These are phyloP conservation scores for Candida alai DNA, from an alignment of 805 yeast species.

Conservation along the genomic window DNA sequence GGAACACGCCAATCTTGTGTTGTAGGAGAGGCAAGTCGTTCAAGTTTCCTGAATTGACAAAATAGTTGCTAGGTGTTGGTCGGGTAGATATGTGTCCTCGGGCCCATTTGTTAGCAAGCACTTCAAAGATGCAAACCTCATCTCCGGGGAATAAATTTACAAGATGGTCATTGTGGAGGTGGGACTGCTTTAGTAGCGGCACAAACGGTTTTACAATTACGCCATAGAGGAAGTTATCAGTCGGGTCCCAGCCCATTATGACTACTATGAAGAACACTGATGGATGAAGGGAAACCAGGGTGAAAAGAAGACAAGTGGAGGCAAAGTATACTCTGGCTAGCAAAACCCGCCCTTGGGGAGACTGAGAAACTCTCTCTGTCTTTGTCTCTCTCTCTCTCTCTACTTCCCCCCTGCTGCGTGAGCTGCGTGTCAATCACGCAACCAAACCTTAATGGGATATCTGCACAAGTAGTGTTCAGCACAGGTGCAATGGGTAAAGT, in stretches of 20 bases:
- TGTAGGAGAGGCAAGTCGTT: conserved; percentile 60
- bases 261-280: too few relatives aligned
- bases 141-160: conserved; percentile 70
- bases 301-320: too few relatives aligned
- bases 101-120: conserved; percentile 62
- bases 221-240: conserved; percentile 33
- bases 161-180: conserved; percentile 35
- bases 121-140: conserved; percentile 70
- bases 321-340: too few relatives aligned
- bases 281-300: too few relatives aligned
- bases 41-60: conserved; percentile 55
- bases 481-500: too few relatives aligned
- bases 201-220: conserved; percentile 36
- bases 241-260: conserved; percentile 36
- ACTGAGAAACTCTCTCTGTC: too few relatives aligned
- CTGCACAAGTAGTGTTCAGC: too few relatives aligned
- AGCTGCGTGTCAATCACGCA: too few relatives aligned
- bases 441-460: too few relatives aligned
- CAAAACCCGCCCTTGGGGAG: too few relatives aligned
- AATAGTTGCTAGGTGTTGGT: conserved; percentile 68
- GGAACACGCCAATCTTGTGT: conserved; percentile 55
- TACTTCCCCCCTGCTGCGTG: too few relatives aligned
- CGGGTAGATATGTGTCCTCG: conserved; percentile 69
- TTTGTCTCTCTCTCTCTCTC: too few relatives aligned
- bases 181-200: conserved; percentile 40